Percentiles rank a stretch among this genome's conserved stretches.
These are phyloP conservation scores for Tricholoma flavovirens DNA, from an alignment of 768 basidiomycete genomes.

Conservation along the genomic window DNA sequence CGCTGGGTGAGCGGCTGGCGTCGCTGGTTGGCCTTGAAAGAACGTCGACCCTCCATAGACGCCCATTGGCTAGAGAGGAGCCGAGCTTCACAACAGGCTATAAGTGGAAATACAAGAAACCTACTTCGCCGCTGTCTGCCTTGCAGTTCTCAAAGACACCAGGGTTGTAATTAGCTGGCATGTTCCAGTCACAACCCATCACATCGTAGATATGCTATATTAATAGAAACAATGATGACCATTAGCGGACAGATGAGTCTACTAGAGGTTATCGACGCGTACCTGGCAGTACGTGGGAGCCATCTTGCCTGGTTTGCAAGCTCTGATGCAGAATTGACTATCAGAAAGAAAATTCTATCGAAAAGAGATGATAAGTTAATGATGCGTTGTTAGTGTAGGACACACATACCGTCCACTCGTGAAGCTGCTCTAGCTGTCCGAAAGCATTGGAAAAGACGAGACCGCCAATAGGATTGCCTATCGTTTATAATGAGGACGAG, in stretches of 20 bases:
- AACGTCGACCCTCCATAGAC: slow-evolving; percentile 66
- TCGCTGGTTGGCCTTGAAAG: slow-evolving; percentile 54
- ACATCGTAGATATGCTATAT: background rate
- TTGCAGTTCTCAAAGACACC: slow-evolving; percentile 43
- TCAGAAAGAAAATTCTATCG: slow-evolving; percentile 56
- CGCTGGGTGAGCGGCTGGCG: slow-evolving; percentile 50
- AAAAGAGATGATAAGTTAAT: background rate
- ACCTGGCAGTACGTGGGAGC: slow-evolving; percentile 46
- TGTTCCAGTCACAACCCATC: slow-evolving; percentile 47
- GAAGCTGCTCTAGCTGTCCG: slow-evolving; percentile 49
- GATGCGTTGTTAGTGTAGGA: background rate
- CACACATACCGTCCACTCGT: slow-evolving; percentile 65
- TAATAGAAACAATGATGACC: background rate
- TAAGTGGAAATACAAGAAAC: background rate
- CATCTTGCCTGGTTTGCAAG: slow-evolving; percentile 47
- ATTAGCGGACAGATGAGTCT: background rate
- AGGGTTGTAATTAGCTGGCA: slow-evolving; percentile 39
- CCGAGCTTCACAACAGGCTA: background rate
- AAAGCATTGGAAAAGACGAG: slow-evolving; percentile 69
- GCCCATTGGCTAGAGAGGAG: slow-evolving; percentile 47
- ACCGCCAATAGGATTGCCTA: slow-evolving; percentile 57
- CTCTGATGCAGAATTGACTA: slow-evolving; percentile 66
- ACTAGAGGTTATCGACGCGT: background rate
- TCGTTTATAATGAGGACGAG: background rate
- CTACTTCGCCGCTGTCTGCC: slow-evolving; percentile 41